phyloP scores from a whole-genome alignment of 352 stramenopile species.

The Peronosclerospora sorghi region DNA sequence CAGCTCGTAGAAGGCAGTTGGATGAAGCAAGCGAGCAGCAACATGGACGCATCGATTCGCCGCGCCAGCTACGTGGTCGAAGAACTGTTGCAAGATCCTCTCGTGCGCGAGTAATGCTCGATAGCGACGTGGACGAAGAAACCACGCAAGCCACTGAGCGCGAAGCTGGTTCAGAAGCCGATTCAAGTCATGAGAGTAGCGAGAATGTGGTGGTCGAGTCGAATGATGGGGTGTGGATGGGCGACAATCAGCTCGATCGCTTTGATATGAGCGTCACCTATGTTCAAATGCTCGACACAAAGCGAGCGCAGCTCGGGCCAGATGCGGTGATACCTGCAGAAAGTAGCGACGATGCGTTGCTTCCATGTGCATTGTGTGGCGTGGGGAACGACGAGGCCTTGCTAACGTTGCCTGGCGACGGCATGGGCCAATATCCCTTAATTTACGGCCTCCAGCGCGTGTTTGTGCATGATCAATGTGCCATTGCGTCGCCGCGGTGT shows the following conservation, averaged over 20 bases:
- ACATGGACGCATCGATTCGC: slow-evolving; percentile 12
- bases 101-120: slow-evolving; percentile 8
- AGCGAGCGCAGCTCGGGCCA: slow-evolving; percentile 26
- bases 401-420: slow-evolving; percentile 67
- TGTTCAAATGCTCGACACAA: slow-evolving; percentile 44
- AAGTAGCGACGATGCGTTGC: slow-evolving; percentile 31
- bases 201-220: slow-evolving; percentile 62
- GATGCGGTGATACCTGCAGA: slow-evolving; percentile 13
- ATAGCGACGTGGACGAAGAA: slow-evolving; percentile 9
- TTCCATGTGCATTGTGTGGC: slow-evolving; percentile 73
- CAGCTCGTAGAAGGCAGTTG: slow-evolving; percentile 16
- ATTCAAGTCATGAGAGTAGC: slow-evolving; percentile 10
- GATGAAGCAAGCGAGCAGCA: slow-evolving; percentile 7
- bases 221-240: slow-evolving; percentile 76
- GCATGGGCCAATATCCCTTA: slow-evolving; percentile 59
- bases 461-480: slow-evolving; percentile 82
- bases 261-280: slow-evolving; percentile 67
- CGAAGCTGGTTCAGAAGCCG: neutral
- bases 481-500: slow-evolving; percentile 72
- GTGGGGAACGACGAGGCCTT: slow-evolving; percentile 55
- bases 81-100: slow-evolving; percentile 14
- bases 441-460: slow-evolving; percentile 56
- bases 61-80: slow-evolving; percentile 16
- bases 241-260: slow-evolving; percentile 67
- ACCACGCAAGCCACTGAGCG: slow-evolving; percentile 3